phyloP scores from a whole-genome alignment of 305 asterid genomes.

The Salvia sclarea region DNA sequence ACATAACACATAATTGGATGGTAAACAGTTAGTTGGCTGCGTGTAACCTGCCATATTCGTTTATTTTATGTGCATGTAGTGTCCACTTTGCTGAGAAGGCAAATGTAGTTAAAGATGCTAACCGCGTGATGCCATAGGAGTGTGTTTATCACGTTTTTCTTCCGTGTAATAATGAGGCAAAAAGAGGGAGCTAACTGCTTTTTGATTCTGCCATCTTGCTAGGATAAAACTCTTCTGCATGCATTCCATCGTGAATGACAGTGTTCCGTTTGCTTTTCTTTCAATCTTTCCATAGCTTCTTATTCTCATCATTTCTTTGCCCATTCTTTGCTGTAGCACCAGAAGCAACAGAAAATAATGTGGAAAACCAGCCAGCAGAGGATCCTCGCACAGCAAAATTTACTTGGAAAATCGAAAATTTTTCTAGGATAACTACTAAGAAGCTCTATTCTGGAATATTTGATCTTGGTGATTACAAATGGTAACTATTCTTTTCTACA shows the following conservation, averaged over 20 bases:
- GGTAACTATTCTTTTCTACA: slow-evolving; percentile 36
- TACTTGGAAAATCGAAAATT: slow-evolving; percentile 47
- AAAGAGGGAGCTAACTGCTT: slow-evolving; percentile 15
- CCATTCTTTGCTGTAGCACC: slow-evolving; percentile 30
- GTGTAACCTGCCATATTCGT: background rate
- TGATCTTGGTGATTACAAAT: slow-evolving; percentile 44
- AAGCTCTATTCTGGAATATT: slow-evolving; percentile 49
- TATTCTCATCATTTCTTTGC: background rate
- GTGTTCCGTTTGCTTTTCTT: background rate
- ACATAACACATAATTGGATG: background rate
- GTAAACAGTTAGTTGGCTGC: slow-evolving; percentile 8
- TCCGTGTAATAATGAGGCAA: background rate
- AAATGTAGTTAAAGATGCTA: background rate
- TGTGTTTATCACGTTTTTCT: background rate
- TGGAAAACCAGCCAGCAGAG: slow-evolving; percentile 41
- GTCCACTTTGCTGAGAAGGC: slow-evolving; percentile 5
- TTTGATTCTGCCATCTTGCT: background rate
- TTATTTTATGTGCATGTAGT: slow-evolving; percentile 9
- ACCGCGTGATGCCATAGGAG: background rate
- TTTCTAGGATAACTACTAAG: slow-evolving; percentile 39
- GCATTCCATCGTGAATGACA: slow-evolving; percentile 3
- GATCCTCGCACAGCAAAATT: slow-evolving; percentile 44
- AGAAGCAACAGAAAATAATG: slow-evolving; percentile 35
- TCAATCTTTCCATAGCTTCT: background rate
- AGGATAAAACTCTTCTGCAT: background rate